A percentile compares a stretch with the other conserved stretches of the same genome.
Conservation (phyloP, 2,329 filamentous ascomycete genomes). For the Shiraia bambusicola region DNA sequence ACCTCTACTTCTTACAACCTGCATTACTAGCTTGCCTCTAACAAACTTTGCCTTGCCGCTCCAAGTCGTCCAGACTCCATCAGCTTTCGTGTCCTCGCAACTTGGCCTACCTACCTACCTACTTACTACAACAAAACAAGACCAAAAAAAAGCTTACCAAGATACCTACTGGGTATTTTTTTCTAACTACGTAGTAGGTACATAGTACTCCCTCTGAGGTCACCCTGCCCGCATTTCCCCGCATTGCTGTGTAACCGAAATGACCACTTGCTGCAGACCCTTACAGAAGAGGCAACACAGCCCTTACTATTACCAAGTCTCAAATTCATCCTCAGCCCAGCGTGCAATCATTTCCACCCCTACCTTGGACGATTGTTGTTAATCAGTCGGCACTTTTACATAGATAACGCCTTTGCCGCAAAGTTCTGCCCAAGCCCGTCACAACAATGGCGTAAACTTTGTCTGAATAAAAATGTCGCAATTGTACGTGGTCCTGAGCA, state of each 20-base stretch:
- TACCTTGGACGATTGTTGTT: too few species aligned
- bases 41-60: neutral
- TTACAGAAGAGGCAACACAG: conserved; percentile 11
- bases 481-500: conserved; percentile 24
- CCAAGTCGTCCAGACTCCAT: neutral
- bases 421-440: neutral
- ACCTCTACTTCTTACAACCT: neutral
- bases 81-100: neutral
- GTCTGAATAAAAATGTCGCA: conserved; percentile 21
- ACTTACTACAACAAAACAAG: too few species aligned
- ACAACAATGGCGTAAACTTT: conserved; percentile 5
- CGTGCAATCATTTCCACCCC: too few species aligned
- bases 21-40: neutral
- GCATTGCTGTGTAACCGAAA: conserved; percentile 25
- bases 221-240: conserved; percentile 28
- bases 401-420: conserved; percentile 18
- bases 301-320: neutral
- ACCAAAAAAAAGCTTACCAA: conserved; percentile 1
- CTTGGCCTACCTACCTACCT: too few species aligned
- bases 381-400: conserved; percentile 5
- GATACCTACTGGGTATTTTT: conserved; percentile 17
- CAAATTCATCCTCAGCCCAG: neutral
- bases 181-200: too few species aligned
- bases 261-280: conserved; percentile 14
- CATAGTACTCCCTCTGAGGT: too few species aligned